Evolutionary conservation across 2,329 filamentous ascomycete genomes (phyloP), one percentile per base, ranked within the genome.

Genomic region (Hirsutella rhossiliensis): DNA sequence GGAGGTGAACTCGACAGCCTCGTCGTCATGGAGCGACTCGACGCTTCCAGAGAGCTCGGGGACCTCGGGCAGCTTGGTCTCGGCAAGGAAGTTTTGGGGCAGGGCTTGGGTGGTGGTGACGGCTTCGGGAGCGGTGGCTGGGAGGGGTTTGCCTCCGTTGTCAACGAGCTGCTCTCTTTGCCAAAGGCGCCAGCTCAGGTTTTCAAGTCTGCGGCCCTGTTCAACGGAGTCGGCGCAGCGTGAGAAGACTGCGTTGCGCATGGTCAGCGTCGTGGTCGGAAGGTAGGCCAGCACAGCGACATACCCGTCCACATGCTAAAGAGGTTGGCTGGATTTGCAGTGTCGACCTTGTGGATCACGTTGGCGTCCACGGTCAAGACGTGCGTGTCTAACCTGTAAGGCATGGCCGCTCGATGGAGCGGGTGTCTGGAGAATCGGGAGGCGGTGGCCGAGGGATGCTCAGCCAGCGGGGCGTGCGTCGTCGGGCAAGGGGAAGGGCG

Each of bases 271-370:
- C 42, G 43, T 45, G 20, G 41, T 44, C 39, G 43, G 34, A 47
- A 17, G 41, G 36, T 13, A 39, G 11, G 23, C 19, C 38, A 39
- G 13, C 13, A 23, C 11, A 28, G 45, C n/a, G 20, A 74, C 85
- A 76, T 68, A 94, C 88, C 87, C 63, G 87, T 90, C 88, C 89
- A 95, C 78, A 97, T 94, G 71, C 86, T 89, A 68, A 92, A 94
- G 42, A 97, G 78, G 60, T 89, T 94, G 67, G 94, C 87, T 27
- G 87, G 82, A 63, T 94, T 94, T 53, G 83, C 77, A 1, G 90
- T 95, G 67, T 97, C 89, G 58, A 97, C 87, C 63, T 94, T 87
- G 72, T 92, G 86, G 62, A 98, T 89, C 54, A 90, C 84, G 61
- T 83, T 86, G 51, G 87, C 82, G 69, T 96, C 88, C 63, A 97